phyloP scores from a whole-genome alignment of 2,329 filamentous ascomycete species.

The Colletotrichum sojae region DNA sequence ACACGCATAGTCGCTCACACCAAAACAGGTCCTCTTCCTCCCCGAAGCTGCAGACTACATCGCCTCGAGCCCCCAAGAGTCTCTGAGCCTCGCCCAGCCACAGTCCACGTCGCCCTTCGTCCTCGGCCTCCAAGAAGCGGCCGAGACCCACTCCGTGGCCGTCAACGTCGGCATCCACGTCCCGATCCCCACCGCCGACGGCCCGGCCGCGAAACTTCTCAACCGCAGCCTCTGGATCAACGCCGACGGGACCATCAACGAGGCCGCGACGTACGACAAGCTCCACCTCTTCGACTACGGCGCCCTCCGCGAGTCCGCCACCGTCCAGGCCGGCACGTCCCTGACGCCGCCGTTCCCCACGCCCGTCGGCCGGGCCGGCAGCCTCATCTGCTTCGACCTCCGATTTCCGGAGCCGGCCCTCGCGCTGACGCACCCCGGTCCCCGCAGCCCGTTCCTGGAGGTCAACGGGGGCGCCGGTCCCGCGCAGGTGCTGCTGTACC shows the following conservation, averaged over 20 bases:
- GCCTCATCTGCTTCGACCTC: conserved; percentile 92
- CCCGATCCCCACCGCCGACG: conserved; percentile 63
- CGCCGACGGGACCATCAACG: conserved; percentile 57
- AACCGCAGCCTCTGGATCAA: conserved; percentile 69
- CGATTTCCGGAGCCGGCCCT: conserved; percentile 84
- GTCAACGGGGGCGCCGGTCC: conserved; percentile 46
- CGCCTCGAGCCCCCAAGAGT: conserved; percentile 75
- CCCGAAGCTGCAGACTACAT: conserved; percentile 96
- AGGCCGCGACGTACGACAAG: conserved; percentile 79
- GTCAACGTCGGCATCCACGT: conserved; percentile 94
- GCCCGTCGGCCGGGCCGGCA: conserved; percentile 80
- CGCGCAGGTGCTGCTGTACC: conserved; percentile 87
- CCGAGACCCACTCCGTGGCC: conserved; percentile 73
- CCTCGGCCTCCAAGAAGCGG: conserved; percentile 78
- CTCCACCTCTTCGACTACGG: conserved; percentile 88
- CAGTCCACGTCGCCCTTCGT: conserved; percentile 80
- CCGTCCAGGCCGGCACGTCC: conserved; percentile 75
- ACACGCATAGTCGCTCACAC: neutral
- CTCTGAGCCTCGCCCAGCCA: conserved; percentile 78
- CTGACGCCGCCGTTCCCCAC: conserved; percentile 82
- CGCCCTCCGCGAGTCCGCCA: conserved; percentile 64
- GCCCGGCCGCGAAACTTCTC: conserved; percentile 55
- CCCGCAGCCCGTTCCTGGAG: conserved; percentile 46
- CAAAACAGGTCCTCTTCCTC: conserved; percentile 82
- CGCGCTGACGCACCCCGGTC: conserved; percentile 67